Evolutionary conservation across 2,329 filamentous ascomycete genomes (phyloP), one percentile per base, ranked within the genome.

Genomic region (Sporothrix phasma): DNA sequence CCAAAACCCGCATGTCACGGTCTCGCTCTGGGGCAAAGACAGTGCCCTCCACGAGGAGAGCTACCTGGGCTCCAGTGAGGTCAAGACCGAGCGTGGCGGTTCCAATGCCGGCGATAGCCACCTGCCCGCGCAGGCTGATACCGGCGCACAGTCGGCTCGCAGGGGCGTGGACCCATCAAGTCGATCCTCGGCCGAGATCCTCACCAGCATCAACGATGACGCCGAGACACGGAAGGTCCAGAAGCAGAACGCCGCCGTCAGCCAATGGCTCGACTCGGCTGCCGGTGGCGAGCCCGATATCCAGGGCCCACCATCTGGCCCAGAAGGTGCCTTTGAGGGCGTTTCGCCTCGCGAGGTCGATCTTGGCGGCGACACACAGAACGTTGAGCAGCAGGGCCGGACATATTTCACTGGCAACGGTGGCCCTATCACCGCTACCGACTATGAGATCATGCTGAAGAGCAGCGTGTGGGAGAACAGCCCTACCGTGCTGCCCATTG

Each of bases 11-110:
- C 77, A 78, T 31, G 80, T 85, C 22, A 83, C 79, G 5, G 80
- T 85, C 56, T 85, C 83, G 1, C 74, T 82, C 67, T 85, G 80
- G 80, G 81, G 78, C 53, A 77, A 75, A 66, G 80, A 76, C 60
- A 69, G 72, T 47, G 71, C 51, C 13, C 46, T 59, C 53, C 59
- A 61, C 3, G 54, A 66, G 17, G 66, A 67, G 46, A 51, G 65
- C 69, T 24, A 63, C 29, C 53, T 63, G n/a, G 60, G 62, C 13
- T 31, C 65, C 22, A 75, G 76, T 56, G 56, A 64, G 41, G 54
- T 62, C 62, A 62, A 58, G 58, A 64, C 65, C 0, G 62, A 62
- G 29, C 45, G 59, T n/a, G 58, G 51, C 5, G 59, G 43, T 15
- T 60, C 59, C 10, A 45, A 46, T 15, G 26, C 39, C 26, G 62